phyloP scores from a whole-genome alignment of 2,329 filamentous ascomycete species.

The Calonectria hongkongensis region DNA sequence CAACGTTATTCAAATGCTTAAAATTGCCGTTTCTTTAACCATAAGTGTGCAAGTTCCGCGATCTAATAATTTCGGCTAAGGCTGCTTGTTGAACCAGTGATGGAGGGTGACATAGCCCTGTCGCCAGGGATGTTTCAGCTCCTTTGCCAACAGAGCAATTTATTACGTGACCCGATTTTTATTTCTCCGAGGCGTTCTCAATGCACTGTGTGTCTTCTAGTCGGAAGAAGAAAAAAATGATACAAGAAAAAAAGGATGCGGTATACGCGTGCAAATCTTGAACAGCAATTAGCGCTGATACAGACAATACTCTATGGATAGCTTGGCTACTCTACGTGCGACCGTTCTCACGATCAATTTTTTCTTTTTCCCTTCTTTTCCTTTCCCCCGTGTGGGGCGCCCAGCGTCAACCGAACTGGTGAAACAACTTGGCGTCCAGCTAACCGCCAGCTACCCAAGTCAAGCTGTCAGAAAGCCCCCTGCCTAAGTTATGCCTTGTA shows the following conservation, averaged over 20 bases:
- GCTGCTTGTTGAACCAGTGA: slow-evolving; percentile 9
- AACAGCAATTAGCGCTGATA: too few species aligned
- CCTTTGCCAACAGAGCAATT: background rate
- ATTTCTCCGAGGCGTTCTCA: too few species aligned
- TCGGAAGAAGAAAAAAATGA: too few species aligned
- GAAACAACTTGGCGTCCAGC: slow-evolving; percentile 1
- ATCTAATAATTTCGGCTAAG: slow-evolving; percentile 11
- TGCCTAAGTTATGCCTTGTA: background rate
- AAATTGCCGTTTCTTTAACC: slow-evolving; percentile 15
- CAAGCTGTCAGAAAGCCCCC: background rate
- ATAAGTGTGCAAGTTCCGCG: slow-evolving; percentile 10
- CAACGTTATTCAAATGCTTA: slow-evolving; percentile 18
- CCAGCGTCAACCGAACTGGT: background rate
- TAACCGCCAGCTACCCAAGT: background rate
- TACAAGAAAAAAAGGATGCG: too few species aligned
- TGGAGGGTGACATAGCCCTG: background rate
- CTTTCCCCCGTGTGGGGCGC: background rate
- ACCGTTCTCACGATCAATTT: too few species aligned
- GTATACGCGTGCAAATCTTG: too few species aligned
- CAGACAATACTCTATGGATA: too few species aligned
- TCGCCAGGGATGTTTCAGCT: background rate
- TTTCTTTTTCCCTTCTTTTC: too few species aligned
- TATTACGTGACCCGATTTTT: background rate
- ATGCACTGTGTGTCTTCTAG: too few species aligned
- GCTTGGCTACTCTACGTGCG: too few species aligned